These are phyloP conservation scores for Kappamyces sp. DNA, from an alignment of 192 early-diverging fungal genomes.

Conservation along the genomic window DNA sequence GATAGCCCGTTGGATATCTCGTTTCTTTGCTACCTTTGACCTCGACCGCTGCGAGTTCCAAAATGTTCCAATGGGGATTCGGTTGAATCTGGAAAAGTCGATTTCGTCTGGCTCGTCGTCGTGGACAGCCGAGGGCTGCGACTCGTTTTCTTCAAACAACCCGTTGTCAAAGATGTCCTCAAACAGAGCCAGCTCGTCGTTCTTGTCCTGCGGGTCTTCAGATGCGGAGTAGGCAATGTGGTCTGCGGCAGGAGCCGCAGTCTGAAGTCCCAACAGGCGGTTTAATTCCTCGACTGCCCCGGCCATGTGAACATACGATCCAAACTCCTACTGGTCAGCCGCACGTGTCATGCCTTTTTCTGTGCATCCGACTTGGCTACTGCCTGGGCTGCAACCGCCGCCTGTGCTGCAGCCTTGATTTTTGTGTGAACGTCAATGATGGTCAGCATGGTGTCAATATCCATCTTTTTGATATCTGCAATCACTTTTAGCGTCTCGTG, in stretches of 20 bases:
- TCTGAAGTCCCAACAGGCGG: not conserved
- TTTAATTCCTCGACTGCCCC: conserved; percentile 13
- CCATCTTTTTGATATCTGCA: too few relatives aligned
- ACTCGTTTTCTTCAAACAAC: conserved; percentile 10
- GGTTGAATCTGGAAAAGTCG: conserved; percentile 14
- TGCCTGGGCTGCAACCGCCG: conserved; percentile 6
- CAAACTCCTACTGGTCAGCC: conserved; percentile 2
- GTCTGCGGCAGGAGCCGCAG: not conserved
- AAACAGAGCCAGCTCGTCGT: not conserved
- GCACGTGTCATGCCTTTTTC: not conserved
- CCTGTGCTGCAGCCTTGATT: conserved; percentile 14
- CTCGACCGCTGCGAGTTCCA: conserved; percentile 13
- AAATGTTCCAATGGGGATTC: conserved; percentile 18
- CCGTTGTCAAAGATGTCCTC: too few relatives aligned
- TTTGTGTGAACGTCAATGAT: conserved; percentile 7
- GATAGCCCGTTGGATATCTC: conserved; percentile 11
- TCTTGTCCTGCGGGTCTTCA: not conserved
- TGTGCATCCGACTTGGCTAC: not conserved
- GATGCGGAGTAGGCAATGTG: not conserved
- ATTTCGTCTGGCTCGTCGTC: not conserved
- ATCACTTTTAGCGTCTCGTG: too few relatives aligned
- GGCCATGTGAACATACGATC: conserved; percentile 11
- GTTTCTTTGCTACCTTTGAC: not conserved
- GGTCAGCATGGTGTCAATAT: too few relatives aligned
- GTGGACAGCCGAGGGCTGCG: not conserved